phyloP scores from a whole-genome alignment of 23 red algal genomes.

The Agarophyton chilense region DNA sequence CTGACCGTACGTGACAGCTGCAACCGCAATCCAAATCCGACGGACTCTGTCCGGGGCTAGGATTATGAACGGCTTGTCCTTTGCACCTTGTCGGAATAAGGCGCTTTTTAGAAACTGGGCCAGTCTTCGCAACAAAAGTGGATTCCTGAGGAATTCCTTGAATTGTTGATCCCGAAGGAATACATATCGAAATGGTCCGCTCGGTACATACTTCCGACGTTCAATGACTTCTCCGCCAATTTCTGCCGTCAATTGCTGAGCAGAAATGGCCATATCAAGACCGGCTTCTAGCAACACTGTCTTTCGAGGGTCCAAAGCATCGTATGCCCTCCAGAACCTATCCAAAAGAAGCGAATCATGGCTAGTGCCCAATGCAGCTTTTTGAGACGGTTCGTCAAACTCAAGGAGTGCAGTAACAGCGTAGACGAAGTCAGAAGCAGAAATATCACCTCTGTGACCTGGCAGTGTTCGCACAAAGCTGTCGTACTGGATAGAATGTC shows the following conservation, averaged over 20 bases:
- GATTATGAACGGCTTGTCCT: conserved; percentile 80
- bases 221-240: conserved; percentile 83
- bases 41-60: conserved; percentile 54
- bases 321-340: conserved; percentile 88
- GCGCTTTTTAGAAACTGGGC: conserved; percentile 68
- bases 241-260: conserved; percentile 69
- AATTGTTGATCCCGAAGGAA: conserved; percentile 74
- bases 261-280: conserved; percentile 60
- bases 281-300: conserved; percentile 51
- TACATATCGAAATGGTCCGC: conserved; percentile 85
- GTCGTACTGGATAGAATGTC: conserved; percentile 63
- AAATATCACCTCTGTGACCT: conserved; percentile 72
- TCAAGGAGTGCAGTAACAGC: conserved; percentile 63
- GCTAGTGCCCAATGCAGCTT: conserved; percentile 1
- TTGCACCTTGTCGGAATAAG: conserved; percentile 65
- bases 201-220: conserved; percentile 75
- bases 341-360: conserved; percentile 23
- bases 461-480: conserved; percentile 63
- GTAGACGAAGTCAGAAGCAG: conserved; percentile 70
- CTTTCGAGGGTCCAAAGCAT: conserved; percentile 59
- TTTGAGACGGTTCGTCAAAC: conserved; percentile 50
- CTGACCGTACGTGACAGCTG: conserved; percentile 28
- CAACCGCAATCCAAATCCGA: conserved; percentile 70
- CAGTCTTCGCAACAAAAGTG: conserved; percentile 66
- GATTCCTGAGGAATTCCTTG: conserved; percentile 59